Evolutionary conservation across 1,284 basidiomycete species (phyloP), one percentile per base, ranked within the genome.

Genomic region (Trametes sp.): DNA sequence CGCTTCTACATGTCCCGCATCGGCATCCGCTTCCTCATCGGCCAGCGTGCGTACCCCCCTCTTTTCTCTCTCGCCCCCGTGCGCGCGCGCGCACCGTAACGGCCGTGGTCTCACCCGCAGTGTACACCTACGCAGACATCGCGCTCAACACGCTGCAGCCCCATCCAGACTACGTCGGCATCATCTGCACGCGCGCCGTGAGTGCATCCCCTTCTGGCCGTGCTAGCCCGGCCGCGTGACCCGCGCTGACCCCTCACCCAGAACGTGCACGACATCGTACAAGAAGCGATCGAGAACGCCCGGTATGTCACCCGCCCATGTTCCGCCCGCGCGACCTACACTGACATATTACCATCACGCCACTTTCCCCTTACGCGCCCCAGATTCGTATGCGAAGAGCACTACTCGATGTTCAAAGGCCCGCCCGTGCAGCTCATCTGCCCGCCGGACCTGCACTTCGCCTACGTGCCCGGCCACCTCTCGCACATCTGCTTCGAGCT

Each of bases 271-370:
- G 95, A 98, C 73, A 96, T 98, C 65, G 90, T 96, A n/a, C 93
- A 95, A 75, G 98, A 99, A 82, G 95, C 98, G 0, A 98, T 99
- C 70, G 97, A 99, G 77, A 99, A 99, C 76, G 96, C 98, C 4
- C 88, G 95, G 72, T 74, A 42, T n/a, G 70, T 63, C 46, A 19
- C 41, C 26, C 23, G 14, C 36, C 24, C 29, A 19, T 21, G 28
- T 5, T 21, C 19, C 49, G 31, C 31, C 8, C 29, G 49, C 49
- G 19, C 9, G 10, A 13, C 45, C n/a, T 38, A 24, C 61, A 33
- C 49, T 36, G 19, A 41, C 33, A 31, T n/a, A 42, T 29, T 29
- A 46, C 35, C 35, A n/a, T 28, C 28, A 52, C 42, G 29, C 33
- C 52, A 35, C 38, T 28, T n/a, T n/a, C n/a, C n/a, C n/a, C n/a